Evolutionary conservation across 1,139 yeast genomes (phyloP).

Genomic region (Kodamaea ohmeri): DNA sequence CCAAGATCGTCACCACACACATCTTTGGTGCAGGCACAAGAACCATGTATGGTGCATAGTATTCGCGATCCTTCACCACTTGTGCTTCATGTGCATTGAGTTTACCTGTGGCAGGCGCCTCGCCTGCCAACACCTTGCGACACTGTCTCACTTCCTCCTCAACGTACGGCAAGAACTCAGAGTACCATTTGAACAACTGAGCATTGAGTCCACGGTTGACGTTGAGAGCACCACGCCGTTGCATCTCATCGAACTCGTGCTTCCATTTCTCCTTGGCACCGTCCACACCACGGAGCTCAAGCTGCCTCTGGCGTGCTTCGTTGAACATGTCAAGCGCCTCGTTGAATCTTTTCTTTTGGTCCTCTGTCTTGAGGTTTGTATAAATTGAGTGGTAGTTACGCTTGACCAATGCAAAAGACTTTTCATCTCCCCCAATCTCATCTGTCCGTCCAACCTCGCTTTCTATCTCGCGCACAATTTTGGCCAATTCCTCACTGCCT

Average conservation of each 20-base stretch:
- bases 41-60: constrained; percentile 76
- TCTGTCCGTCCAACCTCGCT: background rate
- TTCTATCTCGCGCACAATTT: constrained; percentile 37
- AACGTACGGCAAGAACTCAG: constrained; percentile 65
- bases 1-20: constrained; percentile 82
- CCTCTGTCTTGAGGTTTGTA: constrained; percentile 46
- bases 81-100: constrained; percentile 28
- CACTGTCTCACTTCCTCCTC: constrained; percentile 60
- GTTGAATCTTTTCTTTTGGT: constrained; percentile 58
- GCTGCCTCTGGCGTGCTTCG: constrained; percentile 65
- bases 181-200: constrained; percentile 76
- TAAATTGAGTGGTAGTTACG: constrained; percentile 68
- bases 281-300: constrained; percentile 78
- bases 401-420: constrained; percentile 33
- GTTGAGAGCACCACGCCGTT: constrained; percentile 58
- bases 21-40: constrained; percentile 75
- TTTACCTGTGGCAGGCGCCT: constrained; percentile 12
- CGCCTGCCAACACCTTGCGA: constrained; percentile 28
- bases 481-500: constrained; percentile 26
- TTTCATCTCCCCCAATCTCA: constrained; percentile 24
- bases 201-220: constrained; percentile 64
- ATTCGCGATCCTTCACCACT: constrained; percentile 50
- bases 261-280: constrained; percentile 90
- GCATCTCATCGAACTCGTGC: constrained; percentile 71
- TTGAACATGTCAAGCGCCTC: constrained; percentile 66